A percentile compares a stretch with the other conserved stretches of the same genome.
These are phyloP conservation scores for Amylocarpus encephaloides DNA, from an alignment of 2,329 filamentous ascomycete species.

Conservation along the genomic window DNA sequence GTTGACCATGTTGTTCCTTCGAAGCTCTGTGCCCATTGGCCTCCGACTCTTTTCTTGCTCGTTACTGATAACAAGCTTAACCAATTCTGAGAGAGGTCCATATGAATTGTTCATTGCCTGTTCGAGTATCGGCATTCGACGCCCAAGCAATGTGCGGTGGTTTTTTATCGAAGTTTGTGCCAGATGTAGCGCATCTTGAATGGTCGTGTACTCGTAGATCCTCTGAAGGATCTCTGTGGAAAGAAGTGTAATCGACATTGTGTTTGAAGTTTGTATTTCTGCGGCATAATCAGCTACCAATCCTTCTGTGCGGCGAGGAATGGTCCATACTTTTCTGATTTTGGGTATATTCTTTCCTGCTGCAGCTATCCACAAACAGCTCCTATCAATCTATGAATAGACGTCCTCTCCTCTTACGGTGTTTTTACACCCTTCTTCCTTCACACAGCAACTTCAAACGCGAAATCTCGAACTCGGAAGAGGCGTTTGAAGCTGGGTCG, in stretches of 20 bases:
- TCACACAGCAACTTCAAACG: conserved; percentile 1
- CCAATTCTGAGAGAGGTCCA: conserved; percentile 24
- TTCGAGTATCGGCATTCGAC: conserved; percentile 22
- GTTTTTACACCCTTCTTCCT: conserved; percentile 3
- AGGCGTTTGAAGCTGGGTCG: conserved; percentile 19
- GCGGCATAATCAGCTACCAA: conserved; percentile 6
- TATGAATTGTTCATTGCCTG: conserved; percentile 25
- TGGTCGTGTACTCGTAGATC: conserved; percentile 26
- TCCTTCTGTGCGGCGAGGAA: not conserved
- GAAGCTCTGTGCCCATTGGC: conserved; percentile 27
- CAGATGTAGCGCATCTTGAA: conserved; percentile 27
- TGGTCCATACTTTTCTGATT: conserved; percentile 4
- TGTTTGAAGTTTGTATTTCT: conserved; percentile 10
- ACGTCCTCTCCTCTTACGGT: conserved; percentile 10
- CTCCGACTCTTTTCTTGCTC: conserved; percentile 26
- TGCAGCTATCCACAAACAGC: conserved; percentile 11
- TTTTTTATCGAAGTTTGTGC: conserved; percentile 26
- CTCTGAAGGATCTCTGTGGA: conserved; percentile 30
- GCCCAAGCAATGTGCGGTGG: conserved; percentile 25
- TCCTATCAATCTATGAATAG: conserved; percentile 14
- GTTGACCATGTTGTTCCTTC: conserved; percentile 22
- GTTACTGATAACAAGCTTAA: conserved; percentile 26
- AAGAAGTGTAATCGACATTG: conserved; percentile 26
- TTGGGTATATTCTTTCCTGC: conserved; percentile 11
- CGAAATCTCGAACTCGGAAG: conserved; percentile 12